phyloP scores from a whole-genome alignment of 192 early-diverging fungal species.

The Dispira simplex region DNA sequence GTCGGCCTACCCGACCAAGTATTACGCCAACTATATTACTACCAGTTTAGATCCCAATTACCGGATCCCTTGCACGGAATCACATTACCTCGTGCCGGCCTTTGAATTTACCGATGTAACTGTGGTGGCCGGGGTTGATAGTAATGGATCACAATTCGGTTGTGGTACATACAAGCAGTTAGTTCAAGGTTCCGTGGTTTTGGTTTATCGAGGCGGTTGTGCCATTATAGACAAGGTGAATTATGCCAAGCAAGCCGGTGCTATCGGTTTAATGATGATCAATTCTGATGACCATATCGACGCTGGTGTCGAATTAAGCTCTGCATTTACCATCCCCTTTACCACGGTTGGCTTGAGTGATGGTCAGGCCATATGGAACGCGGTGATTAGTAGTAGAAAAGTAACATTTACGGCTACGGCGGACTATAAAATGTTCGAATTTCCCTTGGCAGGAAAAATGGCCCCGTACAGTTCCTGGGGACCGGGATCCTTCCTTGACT shows the following conservation, averaged over 20 bases:
- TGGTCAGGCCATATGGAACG: background rate
- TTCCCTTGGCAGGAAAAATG: background rate
- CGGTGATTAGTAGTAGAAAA: background rate
- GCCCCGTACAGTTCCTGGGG: background rate
- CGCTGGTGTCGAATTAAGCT: background rate
- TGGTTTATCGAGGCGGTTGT: background rate
- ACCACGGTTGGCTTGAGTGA: background rate
- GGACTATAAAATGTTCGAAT: background rate
- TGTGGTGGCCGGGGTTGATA: background rate
- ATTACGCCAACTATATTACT: background rate
- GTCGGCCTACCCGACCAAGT: conserved; percentile 12
- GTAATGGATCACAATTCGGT: background rate
- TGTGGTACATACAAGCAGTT: background rate
- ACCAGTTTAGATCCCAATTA: background rate
- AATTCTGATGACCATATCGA: background rate
- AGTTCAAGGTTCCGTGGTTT: background rate
- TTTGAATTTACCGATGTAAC: background rate
- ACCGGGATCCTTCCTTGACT: background rate
- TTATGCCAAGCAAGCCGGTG: background rate
- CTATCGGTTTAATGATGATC: background rate
- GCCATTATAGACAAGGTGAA: background rate
- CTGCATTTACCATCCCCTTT: background rate
- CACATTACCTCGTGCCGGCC: background rate
- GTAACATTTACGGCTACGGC: background rate
- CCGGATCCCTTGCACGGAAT: background rate